Percentiles rank a stretch among this genome's conserved stretches.
Conservation (phyloP, 2,329 filamentous ascomycete species). For the Diaporthe sp. region DNA sequence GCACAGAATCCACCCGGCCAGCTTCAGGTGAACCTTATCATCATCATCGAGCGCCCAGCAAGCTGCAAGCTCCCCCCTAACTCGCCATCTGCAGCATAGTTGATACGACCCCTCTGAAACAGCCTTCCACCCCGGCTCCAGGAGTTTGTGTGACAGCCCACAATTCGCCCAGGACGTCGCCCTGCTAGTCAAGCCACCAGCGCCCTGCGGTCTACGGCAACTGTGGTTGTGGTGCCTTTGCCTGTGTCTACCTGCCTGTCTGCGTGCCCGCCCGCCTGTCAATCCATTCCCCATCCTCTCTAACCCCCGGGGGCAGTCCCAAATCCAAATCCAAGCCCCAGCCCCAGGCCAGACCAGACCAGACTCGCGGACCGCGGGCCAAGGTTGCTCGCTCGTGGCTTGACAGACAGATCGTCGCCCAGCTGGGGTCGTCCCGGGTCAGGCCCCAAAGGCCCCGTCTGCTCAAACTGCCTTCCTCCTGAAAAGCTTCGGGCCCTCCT, state of each 20-base stretch:
- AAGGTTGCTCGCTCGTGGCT: constrained; percentile 32
- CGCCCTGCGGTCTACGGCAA: constrained; percentile 6
- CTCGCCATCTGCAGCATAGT: constrained; percentile 49
- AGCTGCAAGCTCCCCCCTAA: constrained; percentile 44
- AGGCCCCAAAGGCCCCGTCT: constrained; percentile 23
- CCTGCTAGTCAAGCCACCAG: constrained; percentile 30
- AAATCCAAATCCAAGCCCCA: constrained; percentile 21
- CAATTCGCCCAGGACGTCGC: constrained; percentile 36
- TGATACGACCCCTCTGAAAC: constrained; percentile 54
- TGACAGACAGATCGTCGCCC: constrained; percentile 31
- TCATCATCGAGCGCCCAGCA: constrained; percentile 38
- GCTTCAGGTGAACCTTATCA: constrained; percentile 36
- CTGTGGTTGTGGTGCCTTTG: constrained; percentile 3
- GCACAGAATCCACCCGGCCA: constrained; percentile 31
- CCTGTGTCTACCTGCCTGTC: constrained; percentile 12
- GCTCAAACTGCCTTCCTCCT: constrained; percentile 35
- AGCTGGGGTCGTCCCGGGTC: constrained; percentile 34
- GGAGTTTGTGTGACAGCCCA: constrained; percentile 43
- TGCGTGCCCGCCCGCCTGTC: constrained; percentile 3
- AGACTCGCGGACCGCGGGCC: constrained; percentile 27
- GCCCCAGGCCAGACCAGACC: constrained; percentile 4
- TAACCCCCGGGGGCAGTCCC: not conserved
- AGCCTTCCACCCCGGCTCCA: constrained; percentile 44
- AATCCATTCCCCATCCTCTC: constrained; percentile 5
- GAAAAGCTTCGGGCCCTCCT: constrained; percentile 35